Evolutionary conservation across 768 basidiomycete species (phyloP), one percentile per base, ranked within the genome.

Genomic region (Lentinus brumalis): DNA sequence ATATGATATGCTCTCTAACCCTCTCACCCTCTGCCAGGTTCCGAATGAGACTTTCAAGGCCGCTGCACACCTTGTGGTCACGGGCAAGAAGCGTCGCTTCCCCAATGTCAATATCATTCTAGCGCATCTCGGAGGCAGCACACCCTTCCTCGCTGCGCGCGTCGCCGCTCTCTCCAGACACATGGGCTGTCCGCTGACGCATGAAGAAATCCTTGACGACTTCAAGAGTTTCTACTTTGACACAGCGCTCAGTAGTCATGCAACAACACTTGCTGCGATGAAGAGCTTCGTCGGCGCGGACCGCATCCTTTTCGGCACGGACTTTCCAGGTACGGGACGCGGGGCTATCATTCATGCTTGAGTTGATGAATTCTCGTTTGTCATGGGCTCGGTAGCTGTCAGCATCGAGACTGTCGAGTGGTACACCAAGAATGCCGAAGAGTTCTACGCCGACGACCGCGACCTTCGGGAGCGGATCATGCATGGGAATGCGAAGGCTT

Each of bases 21-120:
- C 35, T 35, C 11, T 7, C 35, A 35, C 11, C 35, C 35, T 35
- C 11, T 6, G 11, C 35, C 57, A 91, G 89, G 88, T 89, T 0
- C 90, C 89, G 7, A 87, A 90, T 69, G 90, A 92, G 73, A 92
- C 90, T 0, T 91, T 85, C 78, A 91, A 91, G 75, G 91, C 88
- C 1, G 89, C 89, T 38, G 85, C 89, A 3, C 87, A 90, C 68
- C 81, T 92, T 50, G 88, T 92, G 49, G 85, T 91, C 26, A 82
- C 87, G 0, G 87, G 88, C 49, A 82, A 78, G 67, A 89, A 87
- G 71, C 85, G 88, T 45, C 82, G 78, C 61, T 89, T 83, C 66
- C 71, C 79, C 21, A 74, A 83, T 56, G 77, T 84, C 64, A 86
- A 82, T 57, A 83, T 91, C 62, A 81, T 92, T 39, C 82, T 92